Evolutionary conservation across 2,329 filamentous ascomycete species (phyloP), one percentile per base, ranked within the genome.

Genomic region (Sporothrix curviconia): DNA sequence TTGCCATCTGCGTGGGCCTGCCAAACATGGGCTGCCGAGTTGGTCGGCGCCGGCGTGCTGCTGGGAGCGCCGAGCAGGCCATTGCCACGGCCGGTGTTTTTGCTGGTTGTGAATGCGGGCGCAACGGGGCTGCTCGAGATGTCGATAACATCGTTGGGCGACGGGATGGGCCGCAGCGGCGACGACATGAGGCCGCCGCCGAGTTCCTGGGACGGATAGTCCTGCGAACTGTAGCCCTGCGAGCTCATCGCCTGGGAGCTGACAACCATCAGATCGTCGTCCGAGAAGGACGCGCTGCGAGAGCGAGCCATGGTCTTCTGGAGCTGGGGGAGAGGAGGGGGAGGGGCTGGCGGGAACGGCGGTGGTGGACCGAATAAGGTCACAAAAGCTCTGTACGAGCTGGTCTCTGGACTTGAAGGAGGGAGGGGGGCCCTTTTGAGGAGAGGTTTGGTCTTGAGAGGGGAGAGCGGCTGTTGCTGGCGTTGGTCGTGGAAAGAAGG

Each of bases 101-200:
- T 56, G 56, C 49, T 54, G 12, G 53, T 17, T 19, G 53, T 25
- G 14, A 54, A 17, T 2, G 54, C 59, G 2, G 47, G 43, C 9
- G 39, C 43, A 1, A 52, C 60, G 5, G 66, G 68, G 56, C 69
- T 71, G 62, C 63, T 56, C 14, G 68, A 62, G 30, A 72, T 63
- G 56, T 69, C 66, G 54, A 68, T 62, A 30, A 67, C 59, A 30
- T 68, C 67, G 56, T 67, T 63, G 58, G 67, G 70, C 25, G 65
- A 65, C n/a, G 66, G 66, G 47, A 67, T 67, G 17, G 78, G 71
- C 65, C 65, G 76, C 66, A 65, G 67, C 36, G 70, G 75, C 67
- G 60, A 52, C 22, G 55, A 36, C 51, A 53, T 57, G 3, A 58
- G 15, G 22, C 15, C 44, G 37, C 37, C 53, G 19, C 51, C 51